Base-by-base conservation (phyloP, 257 asterid species). In the Solanum habrochaites region DNA sequence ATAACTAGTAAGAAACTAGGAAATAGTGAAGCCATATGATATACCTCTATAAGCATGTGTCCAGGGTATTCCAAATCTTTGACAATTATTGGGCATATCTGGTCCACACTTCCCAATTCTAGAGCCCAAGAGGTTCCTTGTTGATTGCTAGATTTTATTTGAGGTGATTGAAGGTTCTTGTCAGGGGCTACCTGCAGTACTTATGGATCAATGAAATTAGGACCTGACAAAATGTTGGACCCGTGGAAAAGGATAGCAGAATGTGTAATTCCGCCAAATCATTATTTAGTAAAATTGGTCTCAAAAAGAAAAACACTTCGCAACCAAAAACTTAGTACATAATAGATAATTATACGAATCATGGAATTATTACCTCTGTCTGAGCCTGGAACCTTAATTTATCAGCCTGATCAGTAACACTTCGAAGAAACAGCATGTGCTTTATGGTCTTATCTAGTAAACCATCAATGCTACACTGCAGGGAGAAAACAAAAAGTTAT, bases 381-480 rank as follows among this genome's bases (percentile, higher is more conserved):
- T 87, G 89, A 85, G 86, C 85, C 39, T 91, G 94, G 71, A 83
- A 91, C 92, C 93, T 89, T 90, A 94, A 90, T 89, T 91, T 97
- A 87, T 93, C 94, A 83, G 98, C 96, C 85, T 88, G 98, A 83
- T 93, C 90, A 67, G 96, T 90, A 72, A 93, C 98, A 78, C 87
- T 87, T 77, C 91, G 90, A 89, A 97, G 83, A 90, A 94, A 97
- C 80, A 90, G 93, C 99, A 95, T 94, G 91, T 97, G 99, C 70
- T 94, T 95, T 91, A 96, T 89, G 82, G 99, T 95, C 91, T 91
- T 95, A 85, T 95, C 96, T 86, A 97, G 95, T 85, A 97, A 97
- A 87, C 99, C 96, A 83, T 97, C 99, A 67, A 97, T 95, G 97
- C 99, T 97, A 91, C 99, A 90, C 99, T 97, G 98, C 86, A 90